A percentile compares a stretch with the other conserved stretches of the same genome.
phyloP scores from a whole-genome alignment of 176 grass and related monocot genomes.

The Coix lacrymajobi region DNA sequence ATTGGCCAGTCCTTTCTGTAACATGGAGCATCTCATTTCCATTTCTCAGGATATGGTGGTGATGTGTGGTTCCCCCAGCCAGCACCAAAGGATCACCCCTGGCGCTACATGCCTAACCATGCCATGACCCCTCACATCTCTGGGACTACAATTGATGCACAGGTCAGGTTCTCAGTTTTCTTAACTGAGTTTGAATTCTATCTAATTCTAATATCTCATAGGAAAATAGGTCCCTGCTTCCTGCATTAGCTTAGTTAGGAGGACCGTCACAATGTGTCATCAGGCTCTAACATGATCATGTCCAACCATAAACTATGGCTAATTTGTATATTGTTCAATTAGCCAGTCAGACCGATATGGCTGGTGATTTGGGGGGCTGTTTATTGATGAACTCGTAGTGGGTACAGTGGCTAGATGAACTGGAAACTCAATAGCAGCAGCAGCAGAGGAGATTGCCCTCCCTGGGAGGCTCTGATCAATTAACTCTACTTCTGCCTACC shows the following conservation, averaged over 20 bases:
- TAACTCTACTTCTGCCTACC: too few relatives aligned
- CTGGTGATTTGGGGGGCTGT: too few relatives aligned
- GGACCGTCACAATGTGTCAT: neutral
- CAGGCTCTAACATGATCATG: neutral
- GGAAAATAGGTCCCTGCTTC: neutral
- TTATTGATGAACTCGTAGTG: too few relatives aligned
- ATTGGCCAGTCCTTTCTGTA: neutral
- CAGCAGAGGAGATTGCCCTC: too few relatives aligned
- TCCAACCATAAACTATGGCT: neutral
- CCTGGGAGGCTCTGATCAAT: too few relatives aligned
- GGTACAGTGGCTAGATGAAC: too few relatives aligned
- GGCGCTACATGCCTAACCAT: constrained; percentile 91
- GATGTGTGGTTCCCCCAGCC: constrained; percentile 93
- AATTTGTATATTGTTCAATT: neutral
- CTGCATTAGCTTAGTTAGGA: neutral
- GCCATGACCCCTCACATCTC: constrained; percentile 89
- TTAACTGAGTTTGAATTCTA: neutral
- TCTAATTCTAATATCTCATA: neutral
- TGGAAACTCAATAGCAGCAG: too few relatives aligned
- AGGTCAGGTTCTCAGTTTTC: constrained; percentile 32
- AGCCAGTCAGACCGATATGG: too few relatives aligned
- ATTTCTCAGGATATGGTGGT: constrained; percentile 64
- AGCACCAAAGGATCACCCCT: constrained; percentile 85
- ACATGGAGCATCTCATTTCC: neutral
- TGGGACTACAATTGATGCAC: constrained; percentile 76